phyloP scores from a whole-genome alignment of 2,329 filamentous ascomycete species.

The Ramularia collo-cygni region DNA sequence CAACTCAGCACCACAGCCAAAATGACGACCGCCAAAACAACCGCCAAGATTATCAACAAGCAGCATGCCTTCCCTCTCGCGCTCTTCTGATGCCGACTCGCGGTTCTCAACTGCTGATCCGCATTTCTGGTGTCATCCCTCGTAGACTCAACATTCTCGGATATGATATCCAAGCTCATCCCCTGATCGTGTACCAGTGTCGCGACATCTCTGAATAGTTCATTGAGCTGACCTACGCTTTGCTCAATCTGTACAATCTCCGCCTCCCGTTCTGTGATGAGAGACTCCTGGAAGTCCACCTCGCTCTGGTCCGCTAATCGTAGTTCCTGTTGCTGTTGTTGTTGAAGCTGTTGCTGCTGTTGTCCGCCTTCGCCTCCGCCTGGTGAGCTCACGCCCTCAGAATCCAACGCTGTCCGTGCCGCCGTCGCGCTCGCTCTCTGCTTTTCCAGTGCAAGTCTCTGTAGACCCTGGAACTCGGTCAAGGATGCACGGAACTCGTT shows the following conservation, averaged over 20 bases:
- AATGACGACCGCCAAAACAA: conserved; percentile 84
- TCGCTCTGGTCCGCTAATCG: conserved; percentile 86
- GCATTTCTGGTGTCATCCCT: conserved; percentile 76
- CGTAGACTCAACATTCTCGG: conserved; percentile 78
- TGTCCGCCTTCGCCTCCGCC: conserved; percentile 44
- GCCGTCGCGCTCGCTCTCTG: conserved; percentile 80
- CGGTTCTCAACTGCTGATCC: conserved; percentile 75
- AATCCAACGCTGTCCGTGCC: conserved; percentile 66
- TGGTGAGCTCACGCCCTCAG: conserved; percentile 32
- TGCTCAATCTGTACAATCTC: conserved; percentile 98
- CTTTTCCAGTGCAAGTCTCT: conserved; percentile 84
- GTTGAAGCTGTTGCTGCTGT: conserved; percentile 42
- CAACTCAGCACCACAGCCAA: conserved; percentile 76
- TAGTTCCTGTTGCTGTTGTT: conserved; percentile 58
- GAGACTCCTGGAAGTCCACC: conserved; percentile 91
- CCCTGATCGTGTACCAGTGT: conserved; percentile 96
- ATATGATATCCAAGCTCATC: conserved; percentile 77
- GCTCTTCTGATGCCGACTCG: conserved; percentile 88
- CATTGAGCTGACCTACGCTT: conserved; percentile 89
- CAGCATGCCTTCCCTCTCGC: conserved; percentile 93
- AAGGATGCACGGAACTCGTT: conserved; percentile 87
- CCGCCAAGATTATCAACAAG: conserved; percentile 75
- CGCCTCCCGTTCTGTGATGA: conserved; percentile 92
- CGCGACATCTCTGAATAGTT: conserved; percentile 95
- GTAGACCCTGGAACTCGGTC: conserved; percentile 86